Evolutionary conservation across 768 basidiomycete species (phyloP).

Genomic region (Asterophora parasitica): DNA sequence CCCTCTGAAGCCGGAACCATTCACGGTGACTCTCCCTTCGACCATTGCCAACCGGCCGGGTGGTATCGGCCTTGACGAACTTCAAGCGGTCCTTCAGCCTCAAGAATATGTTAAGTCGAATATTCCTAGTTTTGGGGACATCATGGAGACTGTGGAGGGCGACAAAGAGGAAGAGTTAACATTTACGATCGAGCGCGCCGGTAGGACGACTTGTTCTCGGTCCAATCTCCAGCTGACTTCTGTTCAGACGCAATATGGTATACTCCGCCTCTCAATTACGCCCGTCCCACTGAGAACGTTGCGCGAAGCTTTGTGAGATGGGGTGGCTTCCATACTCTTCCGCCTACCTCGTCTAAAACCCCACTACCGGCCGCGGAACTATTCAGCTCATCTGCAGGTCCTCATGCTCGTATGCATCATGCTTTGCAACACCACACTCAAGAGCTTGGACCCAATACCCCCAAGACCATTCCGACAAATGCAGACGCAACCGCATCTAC

Average conservation of each 20-base stretch:
- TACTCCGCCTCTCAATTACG: background rate
- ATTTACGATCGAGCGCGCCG: constrained; percentile 16
- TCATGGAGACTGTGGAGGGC: constrained; percentile 5
- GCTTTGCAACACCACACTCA: constrained; percentile 22
- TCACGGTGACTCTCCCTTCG: constrained; percentile 24
- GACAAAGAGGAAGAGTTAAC: constrained; percentile 13
- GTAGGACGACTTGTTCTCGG: constrained; percentile 10
- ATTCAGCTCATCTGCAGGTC: constrained; percentile 18
- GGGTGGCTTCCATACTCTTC: constrained; percentile 32
- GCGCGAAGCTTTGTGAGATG: constrained; percentile 26
- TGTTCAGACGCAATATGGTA: background rate
- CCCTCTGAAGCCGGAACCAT: constrained; percentile 20
- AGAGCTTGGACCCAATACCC: constrained; percentile 20
- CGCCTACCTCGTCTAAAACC: constrained; percentile 23
- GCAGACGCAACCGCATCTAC: background rate
- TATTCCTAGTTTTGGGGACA: constrained; percentile 4
- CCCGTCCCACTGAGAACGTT: background rate
- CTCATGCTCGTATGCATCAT: constrained; percentile 26
- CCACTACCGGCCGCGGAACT: constrained; percentile 21
- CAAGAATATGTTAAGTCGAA: constrained; percentile 11
- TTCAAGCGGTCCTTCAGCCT: constrained; percentile 20
- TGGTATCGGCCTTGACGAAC: constrained; percentile 33
- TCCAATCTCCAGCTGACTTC: background rate
- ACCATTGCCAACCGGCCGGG: constrained; percentile 19
- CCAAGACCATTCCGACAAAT: constrained; percentile 15